Evolutionary conservation across 2,329 filamentous ascomycete genomes (phyloP), one percentile per base, ranked within the genome.

Genomic region (Emydomyces testavorans): DNA sequence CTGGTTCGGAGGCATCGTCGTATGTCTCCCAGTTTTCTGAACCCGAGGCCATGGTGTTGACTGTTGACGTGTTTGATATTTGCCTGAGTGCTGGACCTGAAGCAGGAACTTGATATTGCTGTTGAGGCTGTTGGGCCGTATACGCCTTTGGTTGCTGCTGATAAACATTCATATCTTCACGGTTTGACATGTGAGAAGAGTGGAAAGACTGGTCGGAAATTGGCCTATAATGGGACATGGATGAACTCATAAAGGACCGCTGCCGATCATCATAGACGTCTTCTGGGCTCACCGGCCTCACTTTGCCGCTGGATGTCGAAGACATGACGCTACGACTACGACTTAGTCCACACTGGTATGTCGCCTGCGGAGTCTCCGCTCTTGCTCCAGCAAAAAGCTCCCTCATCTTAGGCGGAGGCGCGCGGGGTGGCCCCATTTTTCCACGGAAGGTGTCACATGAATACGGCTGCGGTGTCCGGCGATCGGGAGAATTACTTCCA

Each of bases 1-100:
- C 85, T 0, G 75, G 73, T 58, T 87, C 84, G 0, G 83, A 87
- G 55, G 76, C 79, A 62, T 94, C 86, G 57, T 92, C 89, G 58
- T 92, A 96, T 7, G 89, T 94, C 66, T 96, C 90, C 90, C 90
- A 96, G 64, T 96, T 96, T 67, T 96, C 90, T 2, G 86, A 94
- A 1, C 85, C 86, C 4, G 85, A 87, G 21, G 84, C 74, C 18
- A 74, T 38, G 1, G 83, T 86, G n/a, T 69, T 70, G 18, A 71
- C 67, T 2, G 70, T 70, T 2, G 85, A 89, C 1, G 82, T 82
- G 54, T 80, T 80, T 5, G 82, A 86, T 13, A 83, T 80, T 57
- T 90, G 85, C 40, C 86, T 73, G 52, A 70, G 73, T 20, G 63
- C 61, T 15, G 64, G 63, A 3, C 7, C n/a, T n/a, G 8, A 13